Evolutionary conservation across 306 rosid genomes (phyloP).

Genomic region (Sphenostylis stenocarpa): DNA sequence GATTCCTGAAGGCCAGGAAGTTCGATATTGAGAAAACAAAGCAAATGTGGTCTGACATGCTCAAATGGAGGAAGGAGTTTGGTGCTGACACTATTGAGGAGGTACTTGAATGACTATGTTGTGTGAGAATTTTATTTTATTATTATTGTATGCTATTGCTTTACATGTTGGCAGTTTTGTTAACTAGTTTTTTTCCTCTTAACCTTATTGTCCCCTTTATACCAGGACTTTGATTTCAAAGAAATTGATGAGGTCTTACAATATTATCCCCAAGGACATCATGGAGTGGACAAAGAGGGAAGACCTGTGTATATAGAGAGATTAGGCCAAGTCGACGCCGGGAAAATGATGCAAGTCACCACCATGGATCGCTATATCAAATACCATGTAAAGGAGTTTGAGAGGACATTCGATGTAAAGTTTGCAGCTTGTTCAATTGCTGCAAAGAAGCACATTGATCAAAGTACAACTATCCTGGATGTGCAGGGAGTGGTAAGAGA

Average conservation of each 20-base stretch:
- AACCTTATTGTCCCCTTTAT: background rate
- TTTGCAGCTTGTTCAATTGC: constrained; percentile 94
- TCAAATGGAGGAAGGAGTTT: constrained; percentile 85
- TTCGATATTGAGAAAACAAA: constrained; percentile 78
- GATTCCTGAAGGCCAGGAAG: constrained; percentile 92
- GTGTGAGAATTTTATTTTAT: background rate
- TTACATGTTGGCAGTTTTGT: background rate
- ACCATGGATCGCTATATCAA: constrained; percentile 81
- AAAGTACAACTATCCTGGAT: constrained; percentile 90
- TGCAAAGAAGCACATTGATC: constrained; percentile 89
- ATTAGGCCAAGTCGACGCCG: constrained; percentile 71
- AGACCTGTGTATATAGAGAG: constrained; percentile 85
- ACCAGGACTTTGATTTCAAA: constrained; percentile 82
- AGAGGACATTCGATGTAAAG: constrained; percentile 70
- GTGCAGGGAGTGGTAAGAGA: constrained; percentile 92
- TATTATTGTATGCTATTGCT: background rate
- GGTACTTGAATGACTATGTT: constrained; percentile 48
- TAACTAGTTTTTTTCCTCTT: background rate
- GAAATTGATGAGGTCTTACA: constrained; percentile 67
- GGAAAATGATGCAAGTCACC: constrained; percentile 80
- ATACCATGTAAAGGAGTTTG: constrained; percentile 83
- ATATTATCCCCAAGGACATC: constrained; percentile 93
- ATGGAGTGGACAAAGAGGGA: constrained; percentile 95
- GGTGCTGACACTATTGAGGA: constrained; percentile 69
- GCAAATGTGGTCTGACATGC: constrained; percentile 91